Base-by-base conservation (phyloP, 2,329 filamentous ascomycete species). In the Colletotrichum tofieldiae region DNA sequence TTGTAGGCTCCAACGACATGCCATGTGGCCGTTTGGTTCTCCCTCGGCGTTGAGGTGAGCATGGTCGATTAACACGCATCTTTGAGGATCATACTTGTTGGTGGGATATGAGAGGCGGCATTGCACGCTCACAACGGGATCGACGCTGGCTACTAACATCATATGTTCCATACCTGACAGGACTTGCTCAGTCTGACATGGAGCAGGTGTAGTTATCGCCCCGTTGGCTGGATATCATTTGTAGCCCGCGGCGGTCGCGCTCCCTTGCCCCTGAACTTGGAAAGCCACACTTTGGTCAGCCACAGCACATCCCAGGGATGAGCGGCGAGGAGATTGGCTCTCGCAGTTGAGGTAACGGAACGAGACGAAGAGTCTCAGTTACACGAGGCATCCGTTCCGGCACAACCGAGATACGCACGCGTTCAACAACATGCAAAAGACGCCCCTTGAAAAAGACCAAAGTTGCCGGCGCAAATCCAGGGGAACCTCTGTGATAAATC, bases 221-320 rank as follows among this genome's bases (percentile, higher is more conserved):
- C 29, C 3, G 29, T 32, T 32, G 6, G 29, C 29, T 32, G 29
- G 29, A 37, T 11, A 8, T 37, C 11, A 37, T 9, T 7, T 8
- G 35, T 37, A 37, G 35, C 35, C 11, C 35, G 11, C 11, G 35
- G 35, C 11, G 2, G 8, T 37, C 11, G 8, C 35, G 35, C 35
- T 5, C 29, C 29, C 6, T 6, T 32, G 29, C 29, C 35, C 35
- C 6, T 1, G 43, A 45, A 45, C 16, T 5, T 45, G 43, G 18
- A 14, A 55, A 55, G 52, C 52, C 52, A 55, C 52, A 55, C 29
- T 55, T n/a, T 55, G 11, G 29, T 37, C 20, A 55, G 52, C 52
- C 52, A 54, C 51, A 32, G 7, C 8, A 35, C 29, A 20, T 11
- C 16, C 11, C 8, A 20, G 51, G 16, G 12, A 20, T 9, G 16